These are phyloP conservation scores for Syzygium grande DNA, from an alignment of 345 rosid genomes.

Conservation along the genomic window DNA sequence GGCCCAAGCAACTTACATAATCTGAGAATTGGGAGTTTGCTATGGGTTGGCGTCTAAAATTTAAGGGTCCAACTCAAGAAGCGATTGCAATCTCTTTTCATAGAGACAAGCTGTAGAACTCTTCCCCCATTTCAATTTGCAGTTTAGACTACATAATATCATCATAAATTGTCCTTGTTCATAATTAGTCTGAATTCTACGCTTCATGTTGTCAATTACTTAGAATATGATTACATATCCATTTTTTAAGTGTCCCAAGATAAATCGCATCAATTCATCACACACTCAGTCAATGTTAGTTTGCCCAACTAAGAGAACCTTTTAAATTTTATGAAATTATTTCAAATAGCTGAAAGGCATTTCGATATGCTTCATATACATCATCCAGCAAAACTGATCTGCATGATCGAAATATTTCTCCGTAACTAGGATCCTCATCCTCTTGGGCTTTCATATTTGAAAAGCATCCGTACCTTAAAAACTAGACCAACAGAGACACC, in stretches of 20 bases:
- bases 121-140: background rate
- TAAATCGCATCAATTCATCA: no score
- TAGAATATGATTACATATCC: background rate
- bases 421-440: background rate
- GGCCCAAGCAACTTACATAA: background rate
- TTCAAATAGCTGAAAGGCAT: background rate
- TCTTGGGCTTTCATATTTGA: background rate
- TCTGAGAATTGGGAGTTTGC: no score
- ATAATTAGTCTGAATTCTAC: background rate
- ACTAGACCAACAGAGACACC: conserved; percentile 42
- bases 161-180: background rate
- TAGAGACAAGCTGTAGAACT: background rate
- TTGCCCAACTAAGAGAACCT: background rate
- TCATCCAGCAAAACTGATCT: background rate
- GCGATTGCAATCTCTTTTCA: background rate
- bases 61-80: background rate
- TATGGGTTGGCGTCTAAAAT: background rate
- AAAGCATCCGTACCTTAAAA: conserved; percentile 21
- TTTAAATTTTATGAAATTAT: background rate
- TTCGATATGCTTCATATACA: background rate
- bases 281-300: background rate
- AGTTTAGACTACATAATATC: background rate
- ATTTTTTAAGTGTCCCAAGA: background rate
- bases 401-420: background rate
- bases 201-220: background rate